Conservation (phyloP, 1,139 yeast species). For the Debaryomyces fabryi region DNA sequence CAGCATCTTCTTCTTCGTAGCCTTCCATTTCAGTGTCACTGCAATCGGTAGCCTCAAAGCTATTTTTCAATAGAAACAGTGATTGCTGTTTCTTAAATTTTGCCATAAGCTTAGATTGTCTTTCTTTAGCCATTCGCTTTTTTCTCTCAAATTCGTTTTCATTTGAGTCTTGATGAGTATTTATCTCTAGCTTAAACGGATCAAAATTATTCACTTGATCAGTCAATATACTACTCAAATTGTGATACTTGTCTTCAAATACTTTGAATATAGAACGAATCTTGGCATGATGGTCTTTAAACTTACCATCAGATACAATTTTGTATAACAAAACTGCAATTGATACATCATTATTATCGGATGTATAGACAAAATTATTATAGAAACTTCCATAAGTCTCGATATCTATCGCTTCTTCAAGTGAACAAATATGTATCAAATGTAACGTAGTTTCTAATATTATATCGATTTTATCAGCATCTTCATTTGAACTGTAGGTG, state of each 20-base stretch:
- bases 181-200: slow-evolving; percentile 20
- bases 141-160: slow-evolving; percentile 59
- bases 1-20: slow-evolving; percentile 28
- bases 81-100: slow-evolving; percentile 79
- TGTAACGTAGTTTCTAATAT: slow-evolving; percentile 65
- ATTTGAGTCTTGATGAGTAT: slow-evolving; percentile 17
- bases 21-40: slow-evolving; percentile 45
- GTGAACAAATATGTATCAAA: slow-evolving; percentile 59
- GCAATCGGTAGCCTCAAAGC: slow-evolving; percentile 30
- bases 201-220: slow-evolving; percentile 26
- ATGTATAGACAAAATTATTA: slow-evolving; percentile 35
- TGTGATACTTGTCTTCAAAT: slow-evolving; percentile 31
- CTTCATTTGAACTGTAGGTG: slow-evolving; percentile 42
- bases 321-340: slow-evolving; percentile 50
- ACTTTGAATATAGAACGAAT: slow-evolving; percentile 55
- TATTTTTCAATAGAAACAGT: slow-evolving; percentile 60
- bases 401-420: slow-evolving; percentile 34
- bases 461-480: slow-evolving; percentile 51
- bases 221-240: slow-evolving; percentile 23
- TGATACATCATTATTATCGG: slow-evolving; percentile 35
- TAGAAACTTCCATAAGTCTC: slow-evolving; percentile 37
- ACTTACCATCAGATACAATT: slow-evolving; percentile 43
- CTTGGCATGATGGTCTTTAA: slow-evolving; percentile 49
- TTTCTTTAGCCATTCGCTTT: slow-evolving; percentile 68
- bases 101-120: slow-evolving; percentile 73